Evolutionary conservation across 257 asterid genomes (phyloP), one percentile per base, ranked within the genome.

Genomic region (Ocimum tenuiflorum): DNA sequence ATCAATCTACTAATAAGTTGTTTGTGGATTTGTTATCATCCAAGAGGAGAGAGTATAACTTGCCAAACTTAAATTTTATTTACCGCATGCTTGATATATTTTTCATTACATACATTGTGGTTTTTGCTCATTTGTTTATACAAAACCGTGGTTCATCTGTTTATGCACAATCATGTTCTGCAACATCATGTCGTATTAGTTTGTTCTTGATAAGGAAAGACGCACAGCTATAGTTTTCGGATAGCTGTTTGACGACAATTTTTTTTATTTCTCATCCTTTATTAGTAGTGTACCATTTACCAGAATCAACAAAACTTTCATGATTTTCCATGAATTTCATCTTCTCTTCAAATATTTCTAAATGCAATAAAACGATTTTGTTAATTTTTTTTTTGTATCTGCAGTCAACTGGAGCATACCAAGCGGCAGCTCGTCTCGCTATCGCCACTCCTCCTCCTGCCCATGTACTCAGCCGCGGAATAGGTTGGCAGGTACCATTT

Each of bases 391-490:
- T 4, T 35, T 72, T 69, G 36, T 47, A 55, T 71, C 13, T 77
- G 79, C 85, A 89, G 97, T 92, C 98, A 22, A 87, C 97, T 4
- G 97, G 84, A 60, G 96, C 97, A 48, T 92, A 89, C 77, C 76
- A 82, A 75, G 97, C 96, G 4, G 97, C 97, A 20, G 84, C 98
- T 52, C 98, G 98, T 77, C 91, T 92, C 31, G 95, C 96, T 49
- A 92, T 92, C 33, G 98, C 98, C 58, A 92, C 98, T 57, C 98
- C 98, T 5, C 98, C 98, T 66, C 98, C 98, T 20, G 94, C 98
- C 27, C 78, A 87, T 70, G 97, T 92, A 48, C 88, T 92, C 60
- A 92, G 98, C 69, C 94, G 98, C 0, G 98, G 97, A 53, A 89
- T 92, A 57, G 98, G 98, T 69, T 92, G 98, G 97, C 98, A 91